Evolutionary conservation across 179 eudicot genomes (phyloP).

Genomic region (Nepenthes alata): DNA sequence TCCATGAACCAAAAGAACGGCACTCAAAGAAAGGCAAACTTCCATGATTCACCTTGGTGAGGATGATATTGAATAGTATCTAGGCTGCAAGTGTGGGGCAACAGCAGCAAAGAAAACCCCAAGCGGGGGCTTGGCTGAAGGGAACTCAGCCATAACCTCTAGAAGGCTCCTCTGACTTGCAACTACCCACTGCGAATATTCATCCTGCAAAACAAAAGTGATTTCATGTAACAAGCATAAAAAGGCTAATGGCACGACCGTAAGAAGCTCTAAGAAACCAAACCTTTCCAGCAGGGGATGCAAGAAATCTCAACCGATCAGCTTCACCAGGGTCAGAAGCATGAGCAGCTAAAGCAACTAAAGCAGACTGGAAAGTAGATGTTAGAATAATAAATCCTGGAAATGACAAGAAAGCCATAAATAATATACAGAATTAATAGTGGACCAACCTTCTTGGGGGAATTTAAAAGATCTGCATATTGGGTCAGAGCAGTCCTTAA

Average conservation of each 20-base stretch:
- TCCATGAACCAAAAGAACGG: no score
- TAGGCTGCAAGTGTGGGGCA: constrained; percentile 83
- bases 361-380: constrained; percentile 46
- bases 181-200: constrained; percentile 80
- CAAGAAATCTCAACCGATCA: constrained; percentile 68
- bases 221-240: background rate
- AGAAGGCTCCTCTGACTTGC: constrained; percentile 89
- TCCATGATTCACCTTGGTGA: constrained; percentile 50
- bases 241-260: background rate
- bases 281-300: constrained; percentile 97
- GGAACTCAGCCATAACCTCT: constrained; percentile 83
- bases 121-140: constrained; percentile 87
- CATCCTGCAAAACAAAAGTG: constrained; percentile 52
- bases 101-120: constrained; percentile 96
- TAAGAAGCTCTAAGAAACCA: background rate
- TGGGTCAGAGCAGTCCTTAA: constrained; percentile 59
- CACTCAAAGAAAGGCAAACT: background rate
- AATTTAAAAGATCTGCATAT: constrained; percentile 78
- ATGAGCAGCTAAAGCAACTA: constrained; percentile 85
- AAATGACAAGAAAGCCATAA: background rate
- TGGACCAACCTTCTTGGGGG: constrained; percentile 70
- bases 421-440: background rate
- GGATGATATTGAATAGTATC: constrained; percentile 95
- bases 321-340: constrained; percentile 90
- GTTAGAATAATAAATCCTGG: constrained; percentile 2